These are phyloP conservation scores for Hamamelis virginiana DNA, from an alignment of 164 flowering plant species.

Conservation along the genomic window DNA sequence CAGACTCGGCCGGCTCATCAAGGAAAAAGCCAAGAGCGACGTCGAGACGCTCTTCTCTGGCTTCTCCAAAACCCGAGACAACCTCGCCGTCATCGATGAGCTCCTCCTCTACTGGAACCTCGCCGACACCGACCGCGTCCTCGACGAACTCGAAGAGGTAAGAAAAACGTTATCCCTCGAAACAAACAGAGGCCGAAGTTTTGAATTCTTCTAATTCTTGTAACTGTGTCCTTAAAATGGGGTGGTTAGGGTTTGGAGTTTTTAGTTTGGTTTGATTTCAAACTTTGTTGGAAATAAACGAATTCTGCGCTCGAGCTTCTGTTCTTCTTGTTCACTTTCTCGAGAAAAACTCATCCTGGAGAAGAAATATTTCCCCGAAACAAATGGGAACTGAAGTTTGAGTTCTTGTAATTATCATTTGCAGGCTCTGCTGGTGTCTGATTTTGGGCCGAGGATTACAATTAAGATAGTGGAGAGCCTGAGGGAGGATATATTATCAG, in stretches of 20 bases:
- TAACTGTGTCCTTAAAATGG: too few relatives aligned
- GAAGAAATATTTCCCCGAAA: background rate
- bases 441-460: slow-evolving; percentile 92
- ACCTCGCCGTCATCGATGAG: slow-evolving; percentile 91
- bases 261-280: too few relatives aligned
- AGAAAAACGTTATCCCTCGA: background rate
- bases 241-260: too few relatives aligned
- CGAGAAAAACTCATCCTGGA: background rate
- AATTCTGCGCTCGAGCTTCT: too few relatives aligned
- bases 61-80: slow-evolving; percentile 85
- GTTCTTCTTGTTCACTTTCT: too few relatives aligned
- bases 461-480: slow-evolving; percentile 87
- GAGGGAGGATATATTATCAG: slow-evolving; percentile 77
- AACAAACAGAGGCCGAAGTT: background rate
- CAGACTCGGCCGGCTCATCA: slow-evolving; percentile 74
- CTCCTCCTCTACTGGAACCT: slow-evolving; percentile 91
- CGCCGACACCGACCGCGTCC: slow-evolving; percentile 86
- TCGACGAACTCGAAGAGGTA: slow-evolving; percentile 97
- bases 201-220: too few relatives aligned
- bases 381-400: background rate
- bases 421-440: slow-evolving; percentile 86
- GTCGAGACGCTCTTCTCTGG: slow-evolving; percentile 89
- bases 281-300: too few relatives aligned
- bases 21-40: slow-evolving; percentile 92
- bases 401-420: slow-evolving; percentile 1